These are phyloP conservation scores for Aureobasidium sp. DNA, from an alignment of 2,329 filamentous ascomycete species.

Conservation along the genomic window DNA sequence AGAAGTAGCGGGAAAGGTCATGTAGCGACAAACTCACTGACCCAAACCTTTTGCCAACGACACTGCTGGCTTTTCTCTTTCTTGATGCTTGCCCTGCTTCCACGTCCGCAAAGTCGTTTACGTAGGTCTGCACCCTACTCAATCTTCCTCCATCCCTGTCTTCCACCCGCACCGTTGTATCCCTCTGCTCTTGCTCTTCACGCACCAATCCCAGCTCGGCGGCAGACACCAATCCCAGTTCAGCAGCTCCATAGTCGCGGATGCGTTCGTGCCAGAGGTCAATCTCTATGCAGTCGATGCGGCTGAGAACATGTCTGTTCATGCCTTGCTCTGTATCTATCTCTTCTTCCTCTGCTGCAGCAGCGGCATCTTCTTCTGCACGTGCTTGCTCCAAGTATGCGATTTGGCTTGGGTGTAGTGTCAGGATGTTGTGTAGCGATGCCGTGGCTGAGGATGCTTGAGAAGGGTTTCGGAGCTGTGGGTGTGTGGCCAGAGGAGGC, in stretches of 20 bases:
- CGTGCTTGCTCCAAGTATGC: not conserved
- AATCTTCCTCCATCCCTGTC: not conserved
- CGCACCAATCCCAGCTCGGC: not conserved
- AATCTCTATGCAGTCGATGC: conserved; percentile 7
- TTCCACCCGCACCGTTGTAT: not conserved
- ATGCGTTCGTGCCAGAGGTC: conserved; percentile 6
- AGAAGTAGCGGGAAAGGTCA: not conserved
- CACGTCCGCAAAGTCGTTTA: not conserved
- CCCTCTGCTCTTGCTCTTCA: not conserved
- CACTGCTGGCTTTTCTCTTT: not conserved
- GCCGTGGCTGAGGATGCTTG: not conserved
- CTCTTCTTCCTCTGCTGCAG: not conserved
- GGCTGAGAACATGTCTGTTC: not conserved
- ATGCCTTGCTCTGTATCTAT: not conserved
- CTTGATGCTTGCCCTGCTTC: not conserved
- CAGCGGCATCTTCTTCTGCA: not conserved
- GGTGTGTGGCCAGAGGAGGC: not conserved
- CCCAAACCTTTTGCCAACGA: not conserved
- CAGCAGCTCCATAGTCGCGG: not conserved
- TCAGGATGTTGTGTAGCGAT: not conserved
- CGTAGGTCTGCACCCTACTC: conserved; percentile 3
- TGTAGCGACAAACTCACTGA: not conserved
- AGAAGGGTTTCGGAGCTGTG: not conserved
- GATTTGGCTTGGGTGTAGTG: not conserved
- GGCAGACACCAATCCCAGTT: not conserved